Base-by-base conservation (phyloP, 441 rosid genomes). In the Populus hybrid region DNA sequence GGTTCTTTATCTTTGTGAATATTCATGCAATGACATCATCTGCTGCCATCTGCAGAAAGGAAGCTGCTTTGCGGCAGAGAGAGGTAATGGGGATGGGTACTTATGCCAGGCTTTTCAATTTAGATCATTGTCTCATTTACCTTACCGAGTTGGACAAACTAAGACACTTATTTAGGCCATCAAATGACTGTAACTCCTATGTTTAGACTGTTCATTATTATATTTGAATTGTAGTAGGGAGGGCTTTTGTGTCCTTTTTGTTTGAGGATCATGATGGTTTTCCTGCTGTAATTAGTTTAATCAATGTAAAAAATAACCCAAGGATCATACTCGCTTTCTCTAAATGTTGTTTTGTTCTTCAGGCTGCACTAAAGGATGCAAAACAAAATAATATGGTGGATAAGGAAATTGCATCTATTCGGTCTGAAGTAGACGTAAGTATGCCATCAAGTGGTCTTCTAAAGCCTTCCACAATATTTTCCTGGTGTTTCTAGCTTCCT, bases 21-120 rank as follows among this genome's bases (percentile, higher is more conserved):
- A 34, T 69, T 70, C 61, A 38, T 67, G 3, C 75, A 73, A 6
- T 86, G 61, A 73, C 34, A 42, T 63, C 53, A 72, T 78, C 8
- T 79, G 77, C 73, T 50, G 57, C 72, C 40, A 53, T 71, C 46
- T 85, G 86, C 86, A 90, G 99, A 88, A 96, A 90, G 85, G 98
- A 94, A 88, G 99, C 95, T 63, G 96, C 96, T 34, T 76, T 96
- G 86, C 96, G 91, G 69, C 98, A 94, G 83, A 88, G 98, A 87
- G 98, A 96, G 93, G 93, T 84, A 82, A 75, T 59, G 40, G 65
- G 42, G 20, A 36, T 72, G 14, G 90, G 10, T 38, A 71, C 23
- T 69, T 57, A 34, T 77, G 70, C 50, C 64, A 28, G 69, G 65
- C 53, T 69, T 42, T 26, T 67, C 67, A 23, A 34, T 50, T 34